These are phyloP conservation scores for Hypoxylon sp. DNA, from an alignment of 2,329 filamentous ascomycete species.

Conservation along the genomic window DNA sequence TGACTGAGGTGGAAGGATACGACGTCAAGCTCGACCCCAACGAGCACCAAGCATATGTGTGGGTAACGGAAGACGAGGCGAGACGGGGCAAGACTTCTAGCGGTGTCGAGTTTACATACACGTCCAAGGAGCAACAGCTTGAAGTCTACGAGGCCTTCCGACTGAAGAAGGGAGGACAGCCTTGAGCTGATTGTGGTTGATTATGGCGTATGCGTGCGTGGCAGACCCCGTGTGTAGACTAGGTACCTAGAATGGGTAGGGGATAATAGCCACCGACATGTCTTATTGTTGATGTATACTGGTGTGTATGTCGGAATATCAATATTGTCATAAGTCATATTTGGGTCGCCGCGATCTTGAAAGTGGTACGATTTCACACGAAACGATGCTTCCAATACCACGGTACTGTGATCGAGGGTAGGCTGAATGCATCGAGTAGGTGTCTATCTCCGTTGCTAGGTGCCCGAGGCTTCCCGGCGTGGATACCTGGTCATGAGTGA, in stretches of 20 bases:
- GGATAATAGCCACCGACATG: too few species aligned
- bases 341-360: too few species aligned
- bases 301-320: too few species aligned
- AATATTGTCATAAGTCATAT: too few species aligned
- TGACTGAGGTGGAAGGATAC: conserved; percentile 40
- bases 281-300: too few species aligned
- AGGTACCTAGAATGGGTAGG: conserved; percentile 2
- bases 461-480: conserved; percentile 1
- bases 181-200: conserved; percentile 6
- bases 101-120: conserved; percentile 41
- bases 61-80: conserved; percentile 47
- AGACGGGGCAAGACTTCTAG: conserved; percentile 36
- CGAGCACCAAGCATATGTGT: conserved; percentile 47
- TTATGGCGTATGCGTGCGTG: too few species aligned
- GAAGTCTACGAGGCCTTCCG: conserved; percentile 40
- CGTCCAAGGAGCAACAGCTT: conserved; percentile 36
- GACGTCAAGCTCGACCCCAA: conserved; percentile 46
- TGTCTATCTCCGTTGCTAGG: conserved; percentile 2
- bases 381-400: too few species aligned
- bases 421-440: too few species aligned
- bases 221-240: conserved; percentile 2
- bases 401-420: too few species aligned
- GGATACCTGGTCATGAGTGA: conserved; percentile 7
- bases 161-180: conserved; percentile 20
- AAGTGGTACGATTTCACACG: too few species aligned